Conservation (phyloP, 179 eudicot species). For the Beta corolliflora region DNA sequence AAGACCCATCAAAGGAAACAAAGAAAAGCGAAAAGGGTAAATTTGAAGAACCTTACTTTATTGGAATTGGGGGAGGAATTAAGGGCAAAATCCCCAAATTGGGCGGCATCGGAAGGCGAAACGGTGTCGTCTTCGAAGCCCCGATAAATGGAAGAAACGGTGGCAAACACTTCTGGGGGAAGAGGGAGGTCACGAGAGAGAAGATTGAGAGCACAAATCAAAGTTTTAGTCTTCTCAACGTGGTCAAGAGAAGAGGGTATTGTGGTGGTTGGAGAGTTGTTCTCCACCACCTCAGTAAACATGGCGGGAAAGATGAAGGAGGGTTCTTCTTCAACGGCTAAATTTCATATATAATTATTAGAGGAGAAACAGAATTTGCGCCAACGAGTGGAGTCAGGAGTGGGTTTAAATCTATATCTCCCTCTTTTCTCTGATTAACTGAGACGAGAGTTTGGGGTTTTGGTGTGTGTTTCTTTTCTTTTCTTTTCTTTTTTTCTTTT, state of each 20-base stretch:
- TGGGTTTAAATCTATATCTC: constrained; percentile 17
- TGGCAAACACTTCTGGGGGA: constrained; percentile 68
- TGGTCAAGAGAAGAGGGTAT: constrained; percentile 28
- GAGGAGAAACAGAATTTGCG: not conserved
- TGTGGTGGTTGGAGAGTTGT: not conserved
- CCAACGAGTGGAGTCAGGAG: not conserved
- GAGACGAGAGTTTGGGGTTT: not conserved
- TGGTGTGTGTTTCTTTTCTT: not conserved
- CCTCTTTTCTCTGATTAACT: not conserved
- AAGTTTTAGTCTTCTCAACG: constrained; percentile 68
- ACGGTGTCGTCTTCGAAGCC: constrained; percentile 16
- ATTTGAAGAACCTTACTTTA: constrained; percentile 32
- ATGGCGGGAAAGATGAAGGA: constrained; percentile 36
- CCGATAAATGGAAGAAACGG: constrained; percentile 65
- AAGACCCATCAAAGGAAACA: constrained; percentile 14
- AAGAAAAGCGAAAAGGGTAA: not conserved
- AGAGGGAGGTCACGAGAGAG: constrained; percentile 95
- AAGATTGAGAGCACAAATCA: constrained; percentile 87
- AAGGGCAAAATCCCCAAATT: constrained; percentile 11
- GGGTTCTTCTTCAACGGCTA: constrained; percentile 21
- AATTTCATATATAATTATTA: not conserved
- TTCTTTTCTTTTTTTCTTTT: too few relatives aligned
- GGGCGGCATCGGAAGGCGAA: constrained; percentile 15
- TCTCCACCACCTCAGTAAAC: constrained; percentile 34
- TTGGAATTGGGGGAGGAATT: constrained; percentile 14